Base-by-base conservation (phyloP, 2,329 filamentous ascomycete species). In the Aquanectria penicillioides region DNA sequence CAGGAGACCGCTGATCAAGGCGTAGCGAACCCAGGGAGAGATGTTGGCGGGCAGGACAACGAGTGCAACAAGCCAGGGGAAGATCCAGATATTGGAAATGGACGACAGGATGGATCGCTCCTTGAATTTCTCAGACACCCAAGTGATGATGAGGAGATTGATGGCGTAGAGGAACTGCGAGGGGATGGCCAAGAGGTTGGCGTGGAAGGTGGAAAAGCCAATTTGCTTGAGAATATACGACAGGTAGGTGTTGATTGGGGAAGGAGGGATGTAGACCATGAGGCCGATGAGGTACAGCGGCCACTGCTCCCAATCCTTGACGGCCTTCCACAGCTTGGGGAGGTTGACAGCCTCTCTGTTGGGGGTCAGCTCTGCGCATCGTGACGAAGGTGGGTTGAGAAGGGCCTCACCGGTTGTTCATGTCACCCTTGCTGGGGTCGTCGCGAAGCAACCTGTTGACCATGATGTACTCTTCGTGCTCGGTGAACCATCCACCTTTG, bases 261-360 rank as follows among this genome's bases (percentile, higher is more conserved):
- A 61, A 1, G 76, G 74, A 0, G 78, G 78, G 50, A 81, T 80
- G 49, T 79, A 80, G 0, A 69, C 66, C 47, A 72, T 86, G 4
- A 87, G 71, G 0, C 84, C 84, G 18, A 86, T 77, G 36, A 83
- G 33, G 50, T 71, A 71, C 1, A 71, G 37, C 36, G 69, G 84
- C 85, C 84, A 89, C 65, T 89, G 77, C 62, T 89, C 84, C 69
- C 84, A 88, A 63, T 89, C 87, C 15, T 77, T 79, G 22, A 86
- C 61, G 1, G 81, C 78, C 22, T 80, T 75, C 80, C 81, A 85
- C 4, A 88, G 78, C 33, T 65, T 64, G 8, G 59, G 6, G 1
- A 68, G 67, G 3, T 65, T 66, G 31, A 71, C 69, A 69, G 72
- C 41, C 69, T 76, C 11, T 75, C 78, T 15, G 77, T 78, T 6